Percentiles rank a stretch among this genome's conserved stretches.
phyloP scores from a whole-genome alignment of 129 eudicot genomes.

The Pseudognaphalium luteoalbum region DNA sequence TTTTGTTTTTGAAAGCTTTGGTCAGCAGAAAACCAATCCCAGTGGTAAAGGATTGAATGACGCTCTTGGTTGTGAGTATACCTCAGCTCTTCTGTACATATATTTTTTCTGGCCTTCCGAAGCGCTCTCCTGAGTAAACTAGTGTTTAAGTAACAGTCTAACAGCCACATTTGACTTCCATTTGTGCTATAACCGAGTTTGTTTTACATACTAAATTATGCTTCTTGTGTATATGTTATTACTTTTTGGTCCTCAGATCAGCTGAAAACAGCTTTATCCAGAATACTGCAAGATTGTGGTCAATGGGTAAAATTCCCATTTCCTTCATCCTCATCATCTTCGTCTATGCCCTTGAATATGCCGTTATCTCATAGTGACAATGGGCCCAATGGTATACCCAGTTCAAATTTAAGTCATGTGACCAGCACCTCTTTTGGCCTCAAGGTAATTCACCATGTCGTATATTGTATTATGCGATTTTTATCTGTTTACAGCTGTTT shows the following conservation, averaged over 20 bases:
- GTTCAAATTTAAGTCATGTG: constrained; percentile 36
- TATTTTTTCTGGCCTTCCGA: neutral
- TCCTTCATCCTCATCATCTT: constrained; percentile 43
- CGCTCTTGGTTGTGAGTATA: constrained; percentile 65
- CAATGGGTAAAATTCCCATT: constrained; percentile 69
- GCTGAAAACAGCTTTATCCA: constrained; percentile 73
- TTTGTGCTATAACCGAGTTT: neutral
- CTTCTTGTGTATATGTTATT: constrained; percentile 25
- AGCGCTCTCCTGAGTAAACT: constrained; percentile 1
- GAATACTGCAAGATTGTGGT: constrained; percentile 80
- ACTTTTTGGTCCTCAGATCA: constrained; percentile 55
- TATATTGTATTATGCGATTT: neutral
- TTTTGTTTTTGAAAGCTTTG: constrained; percentile 74
- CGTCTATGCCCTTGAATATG: constrained; percentile 48
- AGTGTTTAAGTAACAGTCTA: neutral
- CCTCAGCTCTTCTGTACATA: neutral
- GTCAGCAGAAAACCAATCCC: constrained; percentile 53
- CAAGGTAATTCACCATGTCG: constrained; percentile 53
- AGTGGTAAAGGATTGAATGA: constrained; percentile 64
- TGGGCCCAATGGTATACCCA: constrained; percentile 59
- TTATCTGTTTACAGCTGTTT: too few species aligned
- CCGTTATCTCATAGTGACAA: constrained; percentile 58
- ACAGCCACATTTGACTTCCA: too few species aligned
- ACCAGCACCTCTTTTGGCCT: constrained; percentile 61
- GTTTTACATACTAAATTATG: constrained; percentile 5